Evolutionary conservation across 306 rosid species (phyloP).

Genomic region (Vigna trinervia): DNA sequence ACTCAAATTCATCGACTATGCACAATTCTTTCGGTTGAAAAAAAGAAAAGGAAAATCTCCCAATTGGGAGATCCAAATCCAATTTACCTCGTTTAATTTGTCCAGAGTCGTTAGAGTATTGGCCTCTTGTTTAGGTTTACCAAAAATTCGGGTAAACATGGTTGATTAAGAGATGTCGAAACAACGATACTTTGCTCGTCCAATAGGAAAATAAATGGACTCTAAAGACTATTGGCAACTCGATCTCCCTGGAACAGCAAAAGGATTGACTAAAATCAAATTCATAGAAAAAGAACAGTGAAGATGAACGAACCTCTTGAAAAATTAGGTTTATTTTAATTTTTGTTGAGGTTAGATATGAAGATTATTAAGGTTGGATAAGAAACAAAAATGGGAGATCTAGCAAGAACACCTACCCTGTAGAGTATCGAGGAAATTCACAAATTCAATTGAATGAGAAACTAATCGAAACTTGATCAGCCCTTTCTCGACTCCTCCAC

Average conservation of each 20-base stretch:
- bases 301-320: slow-evolving; percentile 30
- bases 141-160: slow-evolving; percentile 84
- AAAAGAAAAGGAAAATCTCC: not conserved
- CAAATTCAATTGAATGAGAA: not conserved
- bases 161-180: slow-evolving; percentile 49
- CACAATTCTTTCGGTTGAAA: not conserved
- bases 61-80: not conserved
- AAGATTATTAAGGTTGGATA: not conserved
- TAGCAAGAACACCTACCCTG: not conserved
- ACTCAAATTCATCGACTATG: slow-evolving; percentile 9
- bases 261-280: slow-evolving; percentile 4
- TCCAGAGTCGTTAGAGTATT: slow-evolving; percentile 75
- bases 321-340: slow-evolving; percentile 27
- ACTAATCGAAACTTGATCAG: not conserved
- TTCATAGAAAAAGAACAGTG: not conserved
- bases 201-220: slow-evolving; percentile 12
- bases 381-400: not conserved
- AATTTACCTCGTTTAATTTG: slow-evolving; percentile 82
- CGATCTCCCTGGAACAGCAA: slow-evolving; percentile 28
- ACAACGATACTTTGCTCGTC: slow-evolving; percentile 48
- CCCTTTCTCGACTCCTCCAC: slow-evolving; percentile 16
- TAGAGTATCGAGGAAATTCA: not conserved
- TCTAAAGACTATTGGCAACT: slow-evolving; percentile 8
- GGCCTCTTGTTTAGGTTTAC: slow-evolving; percentile 82
- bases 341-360: not conserved